Conservation (phyloP, 129 eudicot species). For the Artemisia tridentata region DNA sequence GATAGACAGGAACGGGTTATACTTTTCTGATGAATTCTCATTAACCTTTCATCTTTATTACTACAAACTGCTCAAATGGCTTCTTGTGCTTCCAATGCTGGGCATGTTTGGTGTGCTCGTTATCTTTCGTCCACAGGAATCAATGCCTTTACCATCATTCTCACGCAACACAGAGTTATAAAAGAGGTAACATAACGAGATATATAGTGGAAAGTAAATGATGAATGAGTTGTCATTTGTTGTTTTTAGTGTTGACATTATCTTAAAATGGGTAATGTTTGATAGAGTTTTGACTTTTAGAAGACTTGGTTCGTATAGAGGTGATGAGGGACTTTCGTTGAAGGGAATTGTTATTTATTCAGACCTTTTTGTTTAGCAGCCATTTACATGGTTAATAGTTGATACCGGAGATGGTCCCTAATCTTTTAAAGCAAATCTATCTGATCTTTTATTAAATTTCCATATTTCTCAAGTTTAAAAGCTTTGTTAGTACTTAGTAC, state of each 20-base stretch:
- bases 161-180: conserved; percentile 82
- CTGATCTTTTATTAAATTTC: not conserved
- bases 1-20: conserved; percentile 79
- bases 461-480: not conserved
- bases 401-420: conserved; percentile 7
- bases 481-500: not conserved
- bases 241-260: conserved; percentile 19
- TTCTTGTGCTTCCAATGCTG: conserved; percentile 93
- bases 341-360: conserved; percentile 19
- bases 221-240: conserved; percentile 11
- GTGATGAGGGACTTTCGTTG: conserved; percentile 12
- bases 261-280: conserved; percentile 17
- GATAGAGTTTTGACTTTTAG: conserved; percentile 22
- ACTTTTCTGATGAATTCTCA: conserved; percentile 88
- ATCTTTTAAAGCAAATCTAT: not conserved
- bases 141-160: conserved; percentile 92
- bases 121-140: conserved; percentile 83
- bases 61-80: conserved; percentile 92
- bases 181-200: conserved; percentile 4
- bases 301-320: conserved; percentile 14
- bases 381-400: conserved; percentile 7
- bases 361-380: conserved; percentile 8
- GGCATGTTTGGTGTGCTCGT: conserved; percentile 94
- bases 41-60: conserved; percentile 91
- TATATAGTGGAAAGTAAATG: conserved; percentile 8